Base-by-base conservation (phyloP, 352 stramenopile genomes). In the Pythium vanterpoolii region DNA sequence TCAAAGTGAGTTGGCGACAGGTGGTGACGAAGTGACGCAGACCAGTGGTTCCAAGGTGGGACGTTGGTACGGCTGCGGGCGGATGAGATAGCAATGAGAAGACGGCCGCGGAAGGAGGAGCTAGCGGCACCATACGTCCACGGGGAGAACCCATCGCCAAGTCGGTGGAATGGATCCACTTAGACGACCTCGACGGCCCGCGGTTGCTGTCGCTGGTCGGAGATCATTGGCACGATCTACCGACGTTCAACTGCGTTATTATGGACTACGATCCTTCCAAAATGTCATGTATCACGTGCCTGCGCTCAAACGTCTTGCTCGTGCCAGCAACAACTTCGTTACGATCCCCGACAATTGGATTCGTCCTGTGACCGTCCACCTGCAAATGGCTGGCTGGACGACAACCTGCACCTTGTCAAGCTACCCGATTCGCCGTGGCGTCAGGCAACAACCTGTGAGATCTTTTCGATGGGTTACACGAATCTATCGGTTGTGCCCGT, bases 141-240 rank as follows among this genome's bases (percentile, higher is more conserved):
- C 31, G 9, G 3, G n/a, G n/a, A n/a, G n/a, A 38, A 14, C 31
- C 31, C 31, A 60, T 60, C 21, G 24, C 53, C 18, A 19, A 16
- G 16, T 57, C 56, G 13, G 21, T 57, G 6, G 56, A 64, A 31
- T 64, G 56, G 56, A 45, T 64, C n/a, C 47, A 49, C 26, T 18
- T 64, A 1, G 36, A 45, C 2, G 34, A 34, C 27, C 43, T 57
- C 2, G 21, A 56, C 23, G 46, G 5, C 0, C 40, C 34, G 0
- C 10, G 13, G 11, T 14, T 57, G 8, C n/a, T 56, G 6, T 26
- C n/a, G 6, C 34, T 42, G 0, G 48, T 64, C 3, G 39, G 48
- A n/a, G 31, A 27, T 31, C 31, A 54, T 16, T 65, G 58, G 58
- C 30, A 34, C 3, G 8, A 44, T 2, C 7, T 59, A 5, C 1